A percentile compares a stretch with the other conserved stretches of the same genome.
Evolutionary conservation across 768 basidiomycete species (phyloP).

Genomic region (Kwoniella botswanensis): DNA sequence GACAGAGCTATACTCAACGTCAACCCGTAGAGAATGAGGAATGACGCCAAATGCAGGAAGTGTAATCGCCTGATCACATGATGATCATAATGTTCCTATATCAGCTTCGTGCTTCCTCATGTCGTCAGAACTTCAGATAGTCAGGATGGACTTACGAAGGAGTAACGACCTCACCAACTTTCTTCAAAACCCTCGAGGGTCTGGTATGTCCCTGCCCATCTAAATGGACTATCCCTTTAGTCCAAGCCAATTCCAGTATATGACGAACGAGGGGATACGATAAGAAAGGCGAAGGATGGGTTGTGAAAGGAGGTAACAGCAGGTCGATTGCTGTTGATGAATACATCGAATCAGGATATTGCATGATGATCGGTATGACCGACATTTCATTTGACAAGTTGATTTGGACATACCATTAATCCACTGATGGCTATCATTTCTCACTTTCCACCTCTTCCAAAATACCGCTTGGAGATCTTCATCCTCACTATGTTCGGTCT

Average conservation of each 20-base stretch:
- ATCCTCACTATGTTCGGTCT: slow-evolving; percentile 8
- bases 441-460: slow-evolving; percentile 25
- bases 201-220: background rate
- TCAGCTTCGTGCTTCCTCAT: slow-evolving; percentile 1
- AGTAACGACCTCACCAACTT: background rate
- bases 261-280: slow-evolving; percentile 30
- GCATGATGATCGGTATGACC: too few species aligned
- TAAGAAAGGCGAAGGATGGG: slow-evolving; percentile 27
- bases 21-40: slow-evolving; percentile 27
- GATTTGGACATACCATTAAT: slow-evolving; percentile 17
- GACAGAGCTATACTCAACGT: slow-evolving; percentile 26
- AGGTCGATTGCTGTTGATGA: slow-evolving; percentile 25
- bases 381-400: too few species aligned
- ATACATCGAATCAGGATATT: too few species aligned
- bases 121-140: background rate
- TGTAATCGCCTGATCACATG: slow-evolving; percentile 26
- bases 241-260: slow-evolving; percentile 22
- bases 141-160: slow-evolving; percentile 3
- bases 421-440: background rate
- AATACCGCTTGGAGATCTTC: slow-evolving; percentile 19
- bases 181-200: background rate
- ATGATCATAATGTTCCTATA: background rate
- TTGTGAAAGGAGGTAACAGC: slow-evolving; percentile 24
- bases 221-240: background rate
- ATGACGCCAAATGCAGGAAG: slow-evolving; percentile 25